These are phyloP conservation scores for Pythium sukuiense DNA, from an alignment of 352 stramenopile species.

Conservation along the genomic window DNA sequence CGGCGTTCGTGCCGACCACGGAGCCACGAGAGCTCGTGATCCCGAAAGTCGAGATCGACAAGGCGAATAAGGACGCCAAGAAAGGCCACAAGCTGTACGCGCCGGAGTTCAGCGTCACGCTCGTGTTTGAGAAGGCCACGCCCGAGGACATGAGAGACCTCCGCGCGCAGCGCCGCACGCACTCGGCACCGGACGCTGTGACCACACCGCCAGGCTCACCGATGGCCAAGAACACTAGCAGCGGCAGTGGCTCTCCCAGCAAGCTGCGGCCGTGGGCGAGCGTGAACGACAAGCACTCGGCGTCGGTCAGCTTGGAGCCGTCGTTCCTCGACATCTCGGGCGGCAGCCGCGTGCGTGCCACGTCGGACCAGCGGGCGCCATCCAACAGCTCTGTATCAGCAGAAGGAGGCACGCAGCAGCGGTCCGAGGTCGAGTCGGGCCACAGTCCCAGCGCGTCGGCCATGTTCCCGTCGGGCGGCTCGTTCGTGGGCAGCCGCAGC, in stretches of 20 bases:
- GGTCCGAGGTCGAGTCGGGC: conserved; percentile 1
- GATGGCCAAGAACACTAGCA: background rate
- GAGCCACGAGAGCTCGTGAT: conserved; percentile 39
- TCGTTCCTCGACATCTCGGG: background rate
- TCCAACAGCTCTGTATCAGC: background rate
- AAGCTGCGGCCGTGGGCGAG: conserved; percentile 23
- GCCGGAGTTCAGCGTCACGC: conserved; percentile 45
- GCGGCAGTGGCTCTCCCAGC: background rate
- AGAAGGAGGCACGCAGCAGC: background rate
- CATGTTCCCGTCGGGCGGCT: conserved; percentile 1
- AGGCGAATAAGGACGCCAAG: conserved; percentile 67
- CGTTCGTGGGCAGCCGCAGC: background rate
- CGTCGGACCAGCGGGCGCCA: conserved; percentile 14
- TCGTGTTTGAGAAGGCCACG: conserved; percentile 47
- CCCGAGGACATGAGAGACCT: conserved; percentile 29
- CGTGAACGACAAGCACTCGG: conserved; percentile 24
- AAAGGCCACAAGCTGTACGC: conserved; percentile 65
- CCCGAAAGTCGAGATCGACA: conserved; percentile 69
- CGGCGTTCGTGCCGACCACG: conserved; percentile 47
- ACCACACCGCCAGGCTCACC: background rate
- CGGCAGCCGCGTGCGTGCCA: conserved; percentile 5
- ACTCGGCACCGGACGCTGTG: conserved; percentile 14
- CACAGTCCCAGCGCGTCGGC: conserved; percentile 14
- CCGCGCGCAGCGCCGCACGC: conserved; percentile 10
- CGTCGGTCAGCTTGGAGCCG: background rate